Evolutionary conservation across 1,284 basidiomycete genomes (phyloP), one percentile per base, ranked within the genome.

Genomic region (Irpex rosettiformis): DNA sequence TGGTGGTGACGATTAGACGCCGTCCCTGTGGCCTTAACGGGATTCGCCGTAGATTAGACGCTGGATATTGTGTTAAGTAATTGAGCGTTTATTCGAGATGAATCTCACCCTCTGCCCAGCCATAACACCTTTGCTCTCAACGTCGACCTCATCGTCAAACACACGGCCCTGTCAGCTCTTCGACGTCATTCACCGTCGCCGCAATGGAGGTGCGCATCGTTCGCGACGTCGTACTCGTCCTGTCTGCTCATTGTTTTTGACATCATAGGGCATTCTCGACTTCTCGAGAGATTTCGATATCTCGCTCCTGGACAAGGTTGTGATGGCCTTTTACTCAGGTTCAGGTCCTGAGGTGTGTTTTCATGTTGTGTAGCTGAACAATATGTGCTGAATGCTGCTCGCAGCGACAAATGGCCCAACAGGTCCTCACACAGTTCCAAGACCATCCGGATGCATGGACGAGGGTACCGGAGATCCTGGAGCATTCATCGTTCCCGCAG

Each of bases 401-500:
- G 47, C 69, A 97, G 93, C 94, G 94, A 89, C 89, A 93, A 85
- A 74, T 88, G 71, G 94, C 94, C 21, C 94, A 96, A 73, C 88
- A 90, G 70, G 82, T 93, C 59, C 83, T 98, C 64, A 96, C 95
- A 8, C 95, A 97, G 73, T 93, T 99, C 70, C 95, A 99, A 75
- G 97, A 99, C 65, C 84, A 94, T 74, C 92, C 94, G n/a, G 97
- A 99, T 61, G 88, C 95, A 51, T 99, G 97, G 97, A 96, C 96
- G 65, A 85, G 94, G 70, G 97, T 99, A 1, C 97, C 97, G 30
- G 90, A 91, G 62, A 92, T 99, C 67, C 80, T 99, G 58, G 94
- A 98, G 71, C 82, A 82, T 60, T 93, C 94, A 8, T 79, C 81
- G 22, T 94, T 89, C 72, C 85, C 90, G 40, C 96, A 98, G 73